phyloP scores from a whole-genome alignment of 768 basidiomycete species.

The Kondoa malvinella region DNA sequence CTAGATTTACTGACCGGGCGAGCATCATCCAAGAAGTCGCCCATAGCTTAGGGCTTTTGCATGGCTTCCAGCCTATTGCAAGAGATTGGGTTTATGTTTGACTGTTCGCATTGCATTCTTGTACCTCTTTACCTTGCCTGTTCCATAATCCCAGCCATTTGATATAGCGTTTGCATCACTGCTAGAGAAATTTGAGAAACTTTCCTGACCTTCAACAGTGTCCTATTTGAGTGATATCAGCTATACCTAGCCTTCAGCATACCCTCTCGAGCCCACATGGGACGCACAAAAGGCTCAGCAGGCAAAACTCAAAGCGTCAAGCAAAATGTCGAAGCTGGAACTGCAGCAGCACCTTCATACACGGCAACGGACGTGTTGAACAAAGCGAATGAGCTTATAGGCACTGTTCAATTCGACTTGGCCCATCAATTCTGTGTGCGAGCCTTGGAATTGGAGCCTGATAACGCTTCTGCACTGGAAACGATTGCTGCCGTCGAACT shows the following conservation, averaged over 20 bases:
- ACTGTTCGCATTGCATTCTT: too few relatives aligned
- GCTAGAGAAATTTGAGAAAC: too few relatives aligned
- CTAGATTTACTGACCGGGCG: too few relatives aligned
- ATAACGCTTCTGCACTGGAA: slow-evolving; percentile 19
- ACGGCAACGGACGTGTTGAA: slow-evolving; percentile 21
- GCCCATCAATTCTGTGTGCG: slow-evolving; percentile 19
- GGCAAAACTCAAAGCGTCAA: neutral
- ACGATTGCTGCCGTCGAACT: slow-evolving; percentile 25
- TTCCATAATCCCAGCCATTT: too few relatives aligned
- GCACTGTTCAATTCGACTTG: slow-evolving; percentile 17
- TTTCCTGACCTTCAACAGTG: too few relatives aligned
- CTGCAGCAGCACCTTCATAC: neutral
- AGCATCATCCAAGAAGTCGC: too few relatives aligned
- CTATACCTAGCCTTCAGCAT: neutral
- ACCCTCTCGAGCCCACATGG: neutral
- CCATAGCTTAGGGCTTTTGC: too few relatives aligned
- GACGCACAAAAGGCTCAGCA: neutral
- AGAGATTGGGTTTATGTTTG: too few relatives aligned
- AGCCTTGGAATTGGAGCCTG: slow-evolving; percentile 17
- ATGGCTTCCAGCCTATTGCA: too few relatives aligned
- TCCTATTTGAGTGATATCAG: too few relatives aligned
- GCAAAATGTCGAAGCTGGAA: neutral
- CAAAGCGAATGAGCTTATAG: slow-evolving; percentile 21
- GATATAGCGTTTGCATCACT: too few relatives aligned
- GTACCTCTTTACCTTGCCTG: too few relatives aligned